A percentile compares a stretch with the other conserved stretches of the same genome.
phyloP scores from a whole-genome alignment of 768 basidiomycete species.

The Tulasnella sp. region DNA sequence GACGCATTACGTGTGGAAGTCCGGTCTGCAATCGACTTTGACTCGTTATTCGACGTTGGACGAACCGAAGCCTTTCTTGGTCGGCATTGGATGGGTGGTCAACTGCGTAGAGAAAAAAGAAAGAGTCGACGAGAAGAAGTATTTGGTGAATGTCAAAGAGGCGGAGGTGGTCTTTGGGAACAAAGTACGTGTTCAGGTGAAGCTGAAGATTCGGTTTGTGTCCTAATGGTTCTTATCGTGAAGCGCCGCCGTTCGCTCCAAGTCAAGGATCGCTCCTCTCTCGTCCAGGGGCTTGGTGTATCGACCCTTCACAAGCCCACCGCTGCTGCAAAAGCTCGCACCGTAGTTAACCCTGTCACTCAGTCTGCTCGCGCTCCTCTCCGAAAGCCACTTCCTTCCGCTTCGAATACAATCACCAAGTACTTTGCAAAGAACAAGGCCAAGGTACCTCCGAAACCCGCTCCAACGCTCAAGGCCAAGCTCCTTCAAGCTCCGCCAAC shows the following conservation, averaged over 20 bases:
- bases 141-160: constrained; percentile 52
- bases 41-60: constrained; percentile 60
- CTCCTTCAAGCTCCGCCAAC: background rate
- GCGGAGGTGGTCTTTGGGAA: constrained; percentile 44
- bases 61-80: constrained; percentile 59
- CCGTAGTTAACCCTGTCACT: background rate
- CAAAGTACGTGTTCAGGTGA: constrained; percentile 43
- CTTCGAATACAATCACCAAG: background rate
- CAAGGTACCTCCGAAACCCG: background rate
- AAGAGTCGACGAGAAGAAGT: constrained; percentile 52
- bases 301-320: background rate
- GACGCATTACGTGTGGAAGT: constrained; percentile 81
- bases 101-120: constrained; percentile 63
- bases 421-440: background rate
- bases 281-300: background rate
- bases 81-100: constrained; percentile 84
- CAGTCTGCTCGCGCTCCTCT: constrained; percentile 20
- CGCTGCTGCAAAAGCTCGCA: background rate
- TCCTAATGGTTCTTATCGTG: background rate
- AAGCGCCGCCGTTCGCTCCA: constrained; percentile 1
- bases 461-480: background rate
- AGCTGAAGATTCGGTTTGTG: background rate
- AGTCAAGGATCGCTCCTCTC: constrained; percentile 1
- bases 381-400: background rate
- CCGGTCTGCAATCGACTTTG: constrained; percentile 63